A percentile compares a stretch with the other conserved stretches of the same genome.
Evolutionary conservation across 208 protist species (phyloP).

Genomic region (Trypanosoma boissoni): DNA sequence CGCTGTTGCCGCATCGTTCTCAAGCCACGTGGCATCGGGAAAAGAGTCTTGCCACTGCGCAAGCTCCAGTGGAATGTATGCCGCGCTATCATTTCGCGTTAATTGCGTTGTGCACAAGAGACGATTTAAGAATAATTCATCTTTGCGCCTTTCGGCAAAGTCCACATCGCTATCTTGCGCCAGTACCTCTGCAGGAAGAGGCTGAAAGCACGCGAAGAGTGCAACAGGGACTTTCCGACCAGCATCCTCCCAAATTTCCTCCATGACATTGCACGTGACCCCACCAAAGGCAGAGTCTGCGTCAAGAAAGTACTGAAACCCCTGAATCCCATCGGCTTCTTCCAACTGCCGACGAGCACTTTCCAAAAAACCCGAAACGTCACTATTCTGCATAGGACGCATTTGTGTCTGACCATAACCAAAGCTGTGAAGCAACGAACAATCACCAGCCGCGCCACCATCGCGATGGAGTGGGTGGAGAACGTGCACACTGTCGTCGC

Average conservation of each 20-base stretch:
- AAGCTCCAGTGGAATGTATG: conserved; percentile 73
- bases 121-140: conserved; percentile 62
- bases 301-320: conserved; percentile 74
- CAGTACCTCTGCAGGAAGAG: conserved; percentile 33
- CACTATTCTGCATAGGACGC: conserved; percentile 12
- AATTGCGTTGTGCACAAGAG: conserved; percentile 62
- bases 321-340: conserved; percentile 60
- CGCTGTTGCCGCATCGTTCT: conserved; percentile 68
- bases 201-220: conserved; percentile 43
- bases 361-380: conserved; percentile 27
- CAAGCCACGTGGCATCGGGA: conserved; percentile 37
- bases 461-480: conserved; percentile 52
- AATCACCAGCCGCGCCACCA: conserved; percentile 34
- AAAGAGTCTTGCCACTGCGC: conserved; percentile 59
- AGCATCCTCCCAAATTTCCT: conserved; percentile 65
- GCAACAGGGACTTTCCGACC: conserved; percentile 55
- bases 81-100: conserved; percentile 37
- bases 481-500: conserved; percentile 35
- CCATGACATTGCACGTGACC: conserved; percentile 57
- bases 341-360: conserved; percentile 60
- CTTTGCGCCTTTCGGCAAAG: conserved; percentile 54
- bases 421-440: conserved; percentile 68
- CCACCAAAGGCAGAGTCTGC: conserved; percentile 76
- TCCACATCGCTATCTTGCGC: conserved; percentile 20
- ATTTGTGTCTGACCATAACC: conserved; percentile 60